A percentile compares a stretch with the other conserved stretches of the same genome.
Conservation (phyloP, 768 basidiomycete genomes). For the Termitomyces sp. region DNA sequence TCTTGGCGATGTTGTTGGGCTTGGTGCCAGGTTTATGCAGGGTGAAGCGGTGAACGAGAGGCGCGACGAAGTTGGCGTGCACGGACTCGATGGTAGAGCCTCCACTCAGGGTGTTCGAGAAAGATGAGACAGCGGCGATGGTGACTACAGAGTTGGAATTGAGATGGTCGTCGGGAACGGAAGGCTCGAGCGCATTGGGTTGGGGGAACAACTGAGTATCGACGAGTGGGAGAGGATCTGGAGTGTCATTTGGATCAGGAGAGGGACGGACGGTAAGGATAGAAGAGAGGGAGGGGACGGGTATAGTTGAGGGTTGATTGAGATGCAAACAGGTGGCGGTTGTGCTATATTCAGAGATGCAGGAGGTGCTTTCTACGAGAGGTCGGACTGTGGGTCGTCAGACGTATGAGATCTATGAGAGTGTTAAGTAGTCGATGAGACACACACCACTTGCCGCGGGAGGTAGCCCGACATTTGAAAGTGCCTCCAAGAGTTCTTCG, state of each 20-base stretch:
- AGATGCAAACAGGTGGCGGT: constrained; percentile 54
- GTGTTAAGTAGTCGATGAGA: neutral
- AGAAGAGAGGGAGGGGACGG: constrained; percentile 58
- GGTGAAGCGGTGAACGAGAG: constrained; percentile 80
- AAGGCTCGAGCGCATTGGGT: neutral
- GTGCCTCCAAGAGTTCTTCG: constrained; percentile 58
- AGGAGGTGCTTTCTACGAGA: constrained; percentile 35
- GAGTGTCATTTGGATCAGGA: constrained; percentile 41
- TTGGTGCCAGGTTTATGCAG: constrained; percentile 75
- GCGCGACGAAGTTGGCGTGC: constrained; percentile 32
- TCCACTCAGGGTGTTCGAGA: constrained; percentile 56
- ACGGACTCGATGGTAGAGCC: constrained; percentile 59
- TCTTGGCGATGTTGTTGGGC: constrained; percentile 32
- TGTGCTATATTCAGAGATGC: constrained; percentile 61
- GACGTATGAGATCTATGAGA: neutral
- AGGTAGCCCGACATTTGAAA: constrained; percentile 48
- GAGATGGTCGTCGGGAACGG: constrained; percentile 24
- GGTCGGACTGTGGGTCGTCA: constrained; percentile 31
- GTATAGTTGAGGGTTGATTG: constrained; percentile 30
- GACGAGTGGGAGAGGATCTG: constrained; percentile 28
- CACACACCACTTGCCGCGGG: constrained; percentile 27
- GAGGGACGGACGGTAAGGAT: constrained; percentile 65
- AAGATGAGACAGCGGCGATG: constrained; percentile 33
- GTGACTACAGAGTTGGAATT: constrained; percentile 40
- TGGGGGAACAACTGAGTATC: constrained; percentile 16